phyloP scores from a whole-genome alignment of 1,139 yeast species.

The Meyerozyma athensensis region DNA sequence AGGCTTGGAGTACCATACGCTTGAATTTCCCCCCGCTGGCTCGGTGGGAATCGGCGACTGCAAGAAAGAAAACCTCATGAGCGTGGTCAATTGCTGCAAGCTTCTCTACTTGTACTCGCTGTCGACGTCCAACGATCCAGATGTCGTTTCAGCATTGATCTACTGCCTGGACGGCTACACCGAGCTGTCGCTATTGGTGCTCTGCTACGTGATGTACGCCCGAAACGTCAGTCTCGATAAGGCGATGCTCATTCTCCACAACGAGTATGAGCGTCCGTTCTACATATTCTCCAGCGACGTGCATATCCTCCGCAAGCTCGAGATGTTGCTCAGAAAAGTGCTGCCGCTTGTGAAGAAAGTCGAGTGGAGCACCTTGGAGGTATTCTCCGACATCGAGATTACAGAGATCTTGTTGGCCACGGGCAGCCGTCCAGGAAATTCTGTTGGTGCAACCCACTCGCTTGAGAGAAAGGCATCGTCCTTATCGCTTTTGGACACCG shows the following conservation, averaged over 20 bases:
- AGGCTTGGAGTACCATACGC: constrained; percentile 27
- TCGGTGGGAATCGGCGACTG: constrained; percentile 70
- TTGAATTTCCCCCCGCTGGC: constrained; percentile 83
- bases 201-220: constrained; percentile 68
- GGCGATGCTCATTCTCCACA: constrained; percentile 58
- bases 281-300: constrained; percentile 79
- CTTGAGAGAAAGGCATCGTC: neutral
- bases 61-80: constrained; percentile 48
- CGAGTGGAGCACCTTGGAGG: constrained; percentile 26
- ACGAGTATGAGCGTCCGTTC: constrained; percentile 67
- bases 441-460: neutral
- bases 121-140: constrained; percentile 20
- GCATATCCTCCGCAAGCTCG: constrained; percentile 56
- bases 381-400: constrained; percentile 26
- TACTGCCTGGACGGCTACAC: constrained; percentile 92
- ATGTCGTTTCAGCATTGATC: constrained; percentile 43
- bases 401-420: constrained; percentile 29
- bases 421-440: constrained; percentile 2
- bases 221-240: constrained; percentile 50
- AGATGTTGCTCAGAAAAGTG: constrained; percentile 50
- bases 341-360: constrained; percentile 40
- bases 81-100: constrained; percentile 62
- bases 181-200: constrained; percentile 71
- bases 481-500: constrained; percentile 8
- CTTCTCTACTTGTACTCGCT: constrained; percentile 43